A percentile compares a stretch with the other conserved stretches of the same genome.
These are phyloP conservation scores for Albophoma yamanashiensis DNA, from an alignment of 2,329 filamentous ascomycete genomes.

Conservation along the genomic window DNA sequence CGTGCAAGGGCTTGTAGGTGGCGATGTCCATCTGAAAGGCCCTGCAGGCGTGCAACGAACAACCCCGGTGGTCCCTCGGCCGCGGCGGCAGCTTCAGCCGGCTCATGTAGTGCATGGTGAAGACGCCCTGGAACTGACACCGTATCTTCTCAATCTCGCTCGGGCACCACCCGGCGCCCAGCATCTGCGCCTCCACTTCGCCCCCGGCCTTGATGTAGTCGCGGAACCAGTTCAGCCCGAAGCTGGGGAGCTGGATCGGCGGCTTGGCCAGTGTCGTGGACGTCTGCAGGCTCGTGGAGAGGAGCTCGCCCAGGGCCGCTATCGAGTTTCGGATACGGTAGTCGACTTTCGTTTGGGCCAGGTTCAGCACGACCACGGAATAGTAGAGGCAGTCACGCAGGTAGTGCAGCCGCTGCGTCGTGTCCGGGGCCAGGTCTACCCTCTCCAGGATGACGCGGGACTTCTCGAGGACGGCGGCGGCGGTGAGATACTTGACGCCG, in stretches of 20 bases:
- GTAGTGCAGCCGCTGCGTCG: conserved; percentile 6
- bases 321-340: conserved; percentile 15
- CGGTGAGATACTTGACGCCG: conserved; percentile 1
- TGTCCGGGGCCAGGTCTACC: conserved; percentile 2
- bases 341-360: conserved; percentile 9
- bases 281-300: conserved; percentile 6
- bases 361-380: conserved; percentile 7
- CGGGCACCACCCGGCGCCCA: conserved; percentile 18
- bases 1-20: conserved; percentile 15
- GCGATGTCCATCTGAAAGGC: conserved; percentile 18
- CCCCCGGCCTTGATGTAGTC: conserved; percentile 8
- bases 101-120: conserved; percentile 13
- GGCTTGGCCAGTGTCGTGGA: conserved; percentile 1
- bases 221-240: conserved; percentile 9
- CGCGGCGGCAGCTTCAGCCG: conserved; percentile 7
- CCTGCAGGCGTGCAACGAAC: conserved; percentile 13
- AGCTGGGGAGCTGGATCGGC: conserved; percentile 4
- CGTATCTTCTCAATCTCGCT: conserved; percentile 19
- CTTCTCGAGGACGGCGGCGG: neutral
- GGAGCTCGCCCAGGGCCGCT: conserved; percentile 15
- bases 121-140: conserved; percentile 9
- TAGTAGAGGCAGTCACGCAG: conserved; percentile 10
- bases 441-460: conserved; percentile 4
- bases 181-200: conserved; percentile 14
- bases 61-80: conserved; percentile 12